Percentiles rank a stretch among this genome's conserved stretches.
Conservation (phyloP, 1,284 basidiomycete genomes). For the Sporisorium sorghi region DNA sequence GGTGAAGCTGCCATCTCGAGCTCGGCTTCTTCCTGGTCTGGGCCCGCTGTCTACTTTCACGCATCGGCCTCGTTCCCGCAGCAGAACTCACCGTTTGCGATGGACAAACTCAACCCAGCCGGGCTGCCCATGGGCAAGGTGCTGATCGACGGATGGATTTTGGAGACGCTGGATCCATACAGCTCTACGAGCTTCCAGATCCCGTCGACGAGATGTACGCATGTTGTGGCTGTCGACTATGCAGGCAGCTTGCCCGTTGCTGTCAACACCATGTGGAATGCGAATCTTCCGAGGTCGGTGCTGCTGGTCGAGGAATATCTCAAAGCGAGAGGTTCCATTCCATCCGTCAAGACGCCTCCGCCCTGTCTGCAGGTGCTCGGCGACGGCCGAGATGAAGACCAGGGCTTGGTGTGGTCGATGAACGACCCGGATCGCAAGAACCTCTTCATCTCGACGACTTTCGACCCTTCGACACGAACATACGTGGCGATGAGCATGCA, state of each 20-base stretch:
- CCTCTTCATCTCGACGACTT: slow-evolving; percentile 47
- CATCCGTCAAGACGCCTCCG: slow-evolving; percentile 59
- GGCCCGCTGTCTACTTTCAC: slow-evolving; percentile 69
- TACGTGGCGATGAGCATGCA: slow-evolving; percentile 40
- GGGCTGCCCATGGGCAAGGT: slow-evolving; percentile 82
- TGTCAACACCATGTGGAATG: slow-evolving; percentile 88
- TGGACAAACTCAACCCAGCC: slow-evolving; percentile 78
- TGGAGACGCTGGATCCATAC: slow-evolving; percentile 97
- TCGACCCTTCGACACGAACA: slow-evolving; percentile 35
- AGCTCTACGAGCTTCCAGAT: slow-evolving; percentile 94
- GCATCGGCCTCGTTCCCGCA: slow-evolving; percentile 73
- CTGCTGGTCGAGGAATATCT: slow-evolving; percentile 66
- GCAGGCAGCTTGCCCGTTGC: slow-evolving; percentile 86
- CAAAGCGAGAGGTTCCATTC: slow-evolving; percentile 65
- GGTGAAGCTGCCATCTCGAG: slow-evolving; percentile 48
- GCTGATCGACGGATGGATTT: slow-evolving; percentile 92
- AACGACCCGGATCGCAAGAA: slow-evolving; percentile 42
- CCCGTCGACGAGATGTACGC: slow-evolving; percentile 89
- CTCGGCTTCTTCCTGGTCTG: slow-evolving; percentile 71
- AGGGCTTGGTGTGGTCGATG: slow-evolving; percentile 46
- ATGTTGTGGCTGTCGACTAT: slow-evolving; percentile 88
- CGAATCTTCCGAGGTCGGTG: slow-evolving; percentile 70
- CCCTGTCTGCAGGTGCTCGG: slow-evolving; percentile 60
- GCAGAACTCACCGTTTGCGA: slow-evolving; percentile 81
- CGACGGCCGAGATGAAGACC: slow-evolving; percentile 64